Evolutionary conservation across 192 early-diverging fungal genomes (phyloP).

Genomic region (Backusella australiensis): DNA sequence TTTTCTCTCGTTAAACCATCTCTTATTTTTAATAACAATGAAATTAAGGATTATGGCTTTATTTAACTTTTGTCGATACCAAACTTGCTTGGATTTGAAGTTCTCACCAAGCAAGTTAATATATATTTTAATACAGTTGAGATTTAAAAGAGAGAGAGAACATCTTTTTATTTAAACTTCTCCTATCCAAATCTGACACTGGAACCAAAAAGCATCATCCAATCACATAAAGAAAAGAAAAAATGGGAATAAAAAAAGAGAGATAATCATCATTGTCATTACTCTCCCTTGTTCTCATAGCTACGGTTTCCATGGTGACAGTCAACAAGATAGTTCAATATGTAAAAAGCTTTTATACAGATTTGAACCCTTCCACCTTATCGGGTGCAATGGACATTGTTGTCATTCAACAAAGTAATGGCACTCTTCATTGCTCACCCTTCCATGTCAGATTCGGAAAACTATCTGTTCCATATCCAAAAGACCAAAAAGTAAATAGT

Average conservation of each 20-base stretch:
- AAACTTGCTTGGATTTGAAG: slow-evolving; percentile 47
- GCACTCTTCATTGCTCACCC: slow-evolving; percentile 84
- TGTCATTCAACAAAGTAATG: slow-evolving; percentile 84
- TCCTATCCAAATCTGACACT: background rate
- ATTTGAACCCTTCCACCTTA: slow-evolving; percentile 95
- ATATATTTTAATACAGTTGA: background rate
- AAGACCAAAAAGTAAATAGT: slow-evolving; percentile 78
- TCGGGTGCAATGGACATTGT: slow-evolving; percentile 97
- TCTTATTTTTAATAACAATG: background rate
- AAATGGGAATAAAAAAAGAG: background rate
- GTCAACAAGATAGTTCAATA: slow-evolving; percentile 59
- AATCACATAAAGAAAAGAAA: background rate
- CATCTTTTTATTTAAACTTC: background rate
- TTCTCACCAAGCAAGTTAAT: background rate
- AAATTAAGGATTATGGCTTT: background rate
- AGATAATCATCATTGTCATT: too few species aligned
- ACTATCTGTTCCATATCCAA: slow-evolving; percentile 85
- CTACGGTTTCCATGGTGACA: slow-evolving; percentile 35
- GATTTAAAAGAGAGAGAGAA: background rate
- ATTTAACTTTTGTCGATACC: too few species aligned
- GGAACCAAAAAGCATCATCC: background rate
- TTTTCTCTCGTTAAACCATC: background rate
- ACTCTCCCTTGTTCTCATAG: too few species aligned
- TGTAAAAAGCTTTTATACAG: slow-evolving; percentile 88
- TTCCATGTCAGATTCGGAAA: slow-evolving; percentile 99